Percentiles rank a stretch among this genome's conserved stretches.
These are phyloP conservation scores for Colletotrichum musae DNA, from an alignment of 2,329 filamentous ascomycete genomes.

Conservation along the genomic window DNA sequence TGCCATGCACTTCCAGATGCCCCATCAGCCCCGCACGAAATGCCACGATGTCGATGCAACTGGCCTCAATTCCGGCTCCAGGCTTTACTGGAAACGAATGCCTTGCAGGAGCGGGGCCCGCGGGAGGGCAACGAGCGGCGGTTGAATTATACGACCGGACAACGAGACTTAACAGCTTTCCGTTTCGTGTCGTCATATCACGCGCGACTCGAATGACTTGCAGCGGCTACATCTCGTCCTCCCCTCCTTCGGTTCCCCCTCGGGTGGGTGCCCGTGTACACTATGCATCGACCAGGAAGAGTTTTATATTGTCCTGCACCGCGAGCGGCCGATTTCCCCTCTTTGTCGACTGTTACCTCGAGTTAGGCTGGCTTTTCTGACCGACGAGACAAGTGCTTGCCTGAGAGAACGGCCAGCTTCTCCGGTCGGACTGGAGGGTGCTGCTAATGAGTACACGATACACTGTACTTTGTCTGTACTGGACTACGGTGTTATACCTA, in stretches of 20 bases:
- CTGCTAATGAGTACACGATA: too few relatives aligned
- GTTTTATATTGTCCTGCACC: conserved; percentile 13
- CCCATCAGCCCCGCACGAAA: conserved; percentile 32
- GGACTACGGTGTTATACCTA: too few relatives aligned
- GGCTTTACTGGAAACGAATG: conserved; percentile 32
- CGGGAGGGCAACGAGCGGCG: conserved; percentile 15
- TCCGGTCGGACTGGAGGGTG: too few relatives aligned
- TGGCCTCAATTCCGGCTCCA: conserved; percentile 34
- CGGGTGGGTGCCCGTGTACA: conserved; percentile 18
- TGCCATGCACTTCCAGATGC: conserved; percentile 18
- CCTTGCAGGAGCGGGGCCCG: conserved; percentile 33
- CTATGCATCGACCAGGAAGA: conserved; percentile 25
- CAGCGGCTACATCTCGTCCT: conserved; percentile 34
- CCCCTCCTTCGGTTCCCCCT: background rate
- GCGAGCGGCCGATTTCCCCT: conserved; percentile 26
- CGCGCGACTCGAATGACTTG: conserved; percentile 39
- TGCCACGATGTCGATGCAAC: conserved; percentile 29
- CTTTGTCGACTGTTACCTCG: conserved; percentile 6
- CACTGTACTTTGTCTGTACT: too few relatives aligned
- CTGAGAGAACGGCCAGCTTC: conserved; percentile 1
- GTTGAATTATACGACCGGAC: conserved; percentile 19
- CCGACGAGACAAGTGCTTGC: background rate
- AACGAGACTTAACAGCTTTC: conserved; percentile 20
- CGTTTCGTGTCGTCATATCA: conserved; percentile 33
- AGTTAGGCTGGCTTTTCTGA: background rate